These are phyloP conservation scores for Ogataea degrootiae DNA, from an alignment of 805 yeast species.

Conservation along the genomic window DNA sequence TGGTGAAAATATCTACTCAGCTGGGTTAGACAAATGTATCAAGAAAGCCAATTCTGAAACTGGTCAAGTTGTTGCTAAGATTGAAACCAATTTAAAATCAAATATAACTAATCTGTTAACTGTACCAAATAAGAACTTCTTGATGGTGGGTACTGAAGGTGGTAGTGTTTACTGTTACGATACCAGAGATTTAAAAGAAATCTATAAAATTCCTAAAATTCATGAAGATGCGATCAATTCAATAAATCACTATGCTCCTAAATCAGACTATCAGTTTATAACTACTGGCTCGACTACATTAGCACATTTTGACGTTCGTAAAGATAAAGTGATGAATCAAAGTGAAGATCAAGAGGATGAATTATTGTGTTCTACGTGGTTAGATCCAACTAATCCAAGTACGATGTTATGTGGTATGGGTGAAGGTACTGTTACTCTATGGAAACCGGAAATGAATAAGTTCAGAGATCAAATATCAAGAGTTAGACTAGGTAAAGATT, in stretches of 20 bases:
- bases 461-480: constrained; percentile 76
- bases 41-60: constrained; percentile 67
- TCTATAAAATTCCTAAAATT: constrained; percentile 45
- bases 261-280: constrained; percentile 73
- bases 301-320: constrained; percentile 72
- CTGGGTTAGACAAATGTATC: constrained; percentile 75
- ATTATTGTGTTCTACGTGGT: constrained; percentile 66
- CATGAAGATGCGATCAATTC: constrained; percentile 80
- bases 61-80: constrained; percentile 70
- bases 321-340: constrained; percentile 50
- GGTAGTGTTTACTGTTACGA: constrained; percentile 67
- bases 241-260: constrained; percentile 62
- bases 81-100: constrained; percentile 12
- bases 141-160: constrained; percentile 61
- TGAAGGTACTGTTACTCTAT: constrained; percentile 80
- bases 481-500: constrained; percentile 55
- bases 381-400: constrained; percentile 53
- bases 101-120: constrained; percentile 40
- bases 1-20: constrained; percentile 57
- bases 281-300: constrained; percentile 81
- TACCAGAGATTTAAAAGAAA: constrained; percentile 41
- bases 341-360: constrained; percentile 95
- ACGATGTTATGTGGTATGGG: constrained; percentile 75
- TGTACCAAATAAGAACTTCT: constrained; percentile 42
- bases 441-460: constrained; percentile 71